Evolutionary conservation across 345 rosid genomes (phyloP).

Genomic region (Eucalyptus globulus): DNA sequence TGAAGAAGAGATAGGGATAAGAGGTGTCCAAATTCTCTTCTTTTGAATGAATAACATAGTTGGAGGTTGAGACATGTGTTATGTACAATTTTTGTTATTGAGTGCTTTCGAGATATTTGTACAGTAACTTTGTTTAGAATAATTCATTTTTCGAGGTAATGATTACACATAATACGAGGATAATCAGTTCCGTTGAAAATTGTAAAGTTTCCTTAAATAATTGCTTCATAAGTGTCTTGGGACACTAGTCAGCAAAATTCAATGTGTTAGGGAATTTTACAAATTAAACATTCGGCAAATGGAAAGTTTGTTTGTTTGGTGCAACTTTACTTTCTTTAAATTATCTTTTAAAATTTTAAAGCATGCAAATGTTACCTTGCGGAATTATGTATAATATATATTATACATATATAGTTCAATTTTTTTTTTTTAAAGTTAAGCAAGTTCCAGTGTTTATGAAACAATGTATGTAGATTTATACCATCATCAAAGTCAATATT

Average conservation of each 20-base stretch:
- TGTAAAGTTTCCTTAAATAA: background rate
- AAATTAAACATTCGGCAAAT: background rate
- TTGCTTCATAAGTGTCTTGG: background rate
- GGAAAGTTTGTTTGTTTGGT: background rate
- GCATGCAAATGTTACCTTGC: background rate
- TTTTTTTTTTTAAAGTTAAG: background rate
- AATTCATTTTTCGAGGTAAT: background rate
- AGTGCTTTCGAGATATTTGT: background rate
- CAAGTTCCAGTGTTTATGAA: background rate
- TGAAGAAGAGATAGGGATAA: background rate
- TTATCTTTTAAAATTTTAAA: background rate
- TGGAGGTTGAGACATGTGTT: background rate
- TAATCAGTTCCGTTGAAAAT: accelerated
- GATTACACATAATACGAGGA: background rate
- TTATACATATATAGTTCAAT: too few relatives aligned
- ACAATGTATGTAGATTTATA: background rate
- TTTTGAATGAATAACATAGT: background rate
- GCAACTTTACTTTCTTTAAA: background rate
- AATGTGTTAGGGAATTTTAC: background rate
- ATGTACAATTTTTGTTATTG: accelerated
- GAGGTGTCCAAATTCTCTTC: background rate
- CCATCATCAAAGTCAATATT: background rate
- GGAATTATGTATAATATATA: too few relatives aligned
- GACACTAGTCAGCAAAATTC: background rate
- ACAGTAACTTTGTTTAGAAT: background rate